Evolutionary conservation across 257 asterid species (phyloP), one percentile per base, ranked within the genome.

Genomic region (Buddleja alternifolia): DNA sequence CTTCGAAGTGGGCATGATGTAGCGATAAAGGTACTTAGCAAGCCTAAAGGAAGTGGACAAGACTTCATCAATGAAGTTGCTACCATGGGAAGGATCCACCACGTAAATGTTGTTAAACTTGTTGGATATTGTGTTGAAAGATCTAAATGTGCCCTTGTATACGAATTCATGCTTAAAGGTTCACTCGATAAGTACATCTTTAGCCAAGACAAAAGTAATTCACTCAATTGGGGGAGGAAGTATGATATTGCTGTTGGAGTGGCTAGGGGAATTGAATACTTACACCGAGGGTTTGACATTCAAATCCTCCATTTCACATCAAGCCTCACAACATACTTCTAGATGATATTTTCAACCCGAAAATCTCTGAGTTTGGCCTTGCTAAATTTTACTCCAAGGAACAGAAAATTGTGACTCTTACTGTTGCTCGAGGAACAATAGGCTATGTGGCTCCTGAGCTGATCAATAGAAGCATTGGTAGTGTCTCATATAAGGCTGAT

Each of bases 41-140:
- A 73, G 14, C 62, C 74, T 3, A 69, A 23, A 20, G 14, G 46
- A 3, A 63, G 41, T 4, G 75, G 80, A 1, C 82, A 73, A 54
- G 85, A 80, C 39, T 76, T 80, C 66, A 80, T 76, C 29, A 76
- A 73, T 19, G 82, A 80, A 59, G 82, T 76, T 21, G 67, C 79
- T 2, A 76, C 84, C 69, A 59, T 65, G 4, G 81, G 84, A 60
- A 79, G 81, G 60, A 79, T 79, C 23, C 84, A 75, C 42, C 81
- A 75, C 24, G 73, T 75, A 23, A 80, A 80, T 37, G 72, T 80
- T 17, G 77, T 80, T 39, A 63, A 41, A 29, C 77, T 80, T 4
- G 74, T 80, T 23, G 81, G 79, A 11, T 72, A 61, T 53, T 72
- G 74, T 39, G 73, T 41, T 4, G 73, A 71, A 16, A 4, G 72